Evolutionary conservation across 495 filamentous ascomycete genomes (phyloP).

Genomic region (Neurospora sp.): DNA sequence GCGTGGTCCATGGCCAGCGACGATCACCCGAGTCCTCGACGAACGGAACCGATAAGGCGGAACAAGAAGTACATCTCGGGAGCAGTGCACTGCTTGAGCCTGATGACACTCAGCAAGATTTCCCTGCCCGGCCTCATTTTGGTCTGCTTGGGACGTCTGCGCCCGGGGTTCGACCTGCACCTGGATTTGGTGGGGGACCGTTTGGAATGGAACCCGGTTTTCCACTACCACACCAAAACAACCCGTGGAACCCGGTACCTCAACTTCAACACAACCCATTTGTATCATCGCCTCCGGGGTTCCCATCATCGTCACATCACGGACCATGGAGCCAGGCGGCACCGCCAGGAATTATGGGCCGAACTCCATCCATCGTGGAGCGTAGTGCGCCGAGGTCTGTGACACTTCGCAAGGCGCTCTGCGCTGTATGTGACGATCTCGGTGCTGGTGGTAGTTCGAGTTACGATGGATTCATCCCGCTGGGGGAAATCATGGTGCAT

Average conservation of each 20-base stretch:
- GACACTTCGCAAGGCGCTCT: slow-evolving; percentile 39
- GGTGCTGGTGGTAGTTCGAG: slow-evolving; percentile 22
- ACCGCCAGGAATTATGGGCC: slow-evolving; percentile 20
- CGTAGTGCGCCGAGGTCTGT: slow-evolving; percentile 30
- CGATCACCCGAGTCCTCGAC: slow-evolving; percentile 33
- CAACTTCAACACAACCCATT: slow-evolving; percentile 12
- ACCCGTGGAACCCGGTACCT: slow-evolving; percentile 18
- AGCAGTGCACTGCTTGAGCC: slow-evolving; percentile 81
- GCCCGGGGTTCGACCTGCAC: slow-evolving; percentile 16
- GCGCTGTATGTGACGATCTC: slow-evolving; percentile 38
- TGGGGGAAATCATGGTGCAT: slow-evolving; percentile 54
- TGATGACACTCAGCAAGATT: slow-evolving; percentile 31
- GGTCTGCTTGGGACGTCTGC: slow-evolving; percentile 8
- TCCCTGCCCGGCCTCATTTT: slow-evolving; percentile 2
- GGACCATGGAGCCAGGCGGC: slow-evolving; percentile 19
- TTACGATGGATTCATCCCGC: slow-evolving; percentile 53
- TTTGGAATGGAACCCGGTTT: slow-evolving; percentile 22
- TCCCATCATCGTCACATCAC: slow-evolving; percentile 11
- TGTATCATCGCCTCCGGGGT: slow-evolving; percentile 9
- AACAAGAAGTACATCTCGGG: slow-evolving; percentile 74
- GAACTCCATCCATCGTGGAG: slow-evolving; percentile 7
- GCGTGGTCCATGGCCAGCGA: slow-evolving; percentile 44
- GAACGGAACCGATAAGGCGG: slow-evolving; percentile 34
- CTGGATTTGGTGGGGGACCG: slow-evolving; percentile 11
- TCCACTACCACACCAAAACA: slow-evolving; percentile 7